Percentiles rank a stretch among this genome's conserved stretches.
Evolutionary conservation across 2,329 filamentous ascomycete genomes (phyloP).

Genomic region (Diaporthe sp.): DNA sequence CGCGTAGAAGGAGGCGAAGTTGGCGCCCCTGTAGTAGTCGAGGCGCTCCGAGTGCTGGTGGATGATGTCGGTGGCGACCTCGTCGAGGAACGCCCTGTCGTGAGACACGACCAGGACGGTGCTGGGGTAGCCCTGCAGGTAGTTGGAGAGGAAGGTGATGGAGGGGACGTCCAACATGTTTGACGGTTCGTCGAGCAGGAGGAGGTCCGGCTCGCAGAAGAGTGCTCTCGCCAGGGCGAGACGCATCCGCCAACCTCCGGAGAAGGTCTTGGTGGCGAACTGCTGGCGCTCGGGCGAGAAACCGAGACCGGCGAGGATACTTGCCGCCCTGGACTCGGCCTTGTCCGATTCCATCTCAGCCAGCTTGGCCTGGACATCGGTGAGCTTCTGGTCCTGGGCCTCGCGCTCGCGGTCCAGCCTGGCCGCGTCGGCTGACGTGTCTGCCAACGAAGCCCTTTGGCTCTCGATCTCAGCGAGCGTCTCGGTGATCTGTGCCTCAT

Average conservation of each 20-base stretch:
- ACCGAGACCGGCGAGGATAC: constrained; percentile 95
- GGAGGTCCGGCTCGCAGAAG: constrained; percentile 96
- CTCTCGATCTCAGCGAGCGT: constrained; percentile 83
- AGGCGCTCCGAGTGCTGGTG: constrained; percentile 97
- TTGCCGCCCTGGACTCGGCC: constrained; percentile 93
- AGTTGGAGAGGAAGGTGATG: constrained; percentile 97
- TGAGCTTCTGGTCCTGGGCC: constrained; percentile 89
- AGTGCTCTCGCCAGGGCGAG: constrained; percentile 93
- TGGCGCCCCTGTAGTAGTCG: constrained; percentile 98
- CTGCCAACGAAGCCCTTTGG: constrained; percentile 84
- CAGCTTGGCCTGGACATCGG: constrained; percentile 91
- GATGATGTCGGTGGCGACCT: constrained; percentile 98
- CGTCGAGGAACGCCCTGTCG: constrained; percentile 98
- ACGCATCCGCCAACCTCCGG: constrained; percentile 99
- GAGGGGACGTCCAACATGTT: constrained; percentile 99
- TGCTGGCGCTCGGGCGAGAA: constrained; percentile 96
- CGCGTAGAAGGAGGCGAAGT: constrained; percentile 97
- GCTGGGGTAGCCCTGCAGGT: constrained; percentile 93
- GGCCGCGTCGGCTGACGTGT: constrained; percentile 90
- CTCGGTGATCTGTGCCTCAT: constrained; percentile 87
- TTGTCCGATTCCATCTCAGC: constrained; percentile 99
- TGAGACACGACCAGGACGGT: constrained; percentile 97
- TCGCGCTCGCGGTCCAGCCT: constrained; percentile 90
- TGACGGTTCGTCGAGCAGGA: constrained; percentile 98
- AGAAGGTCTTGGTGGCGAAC: constrained; percentile 96